phyloP scores from a whole-genome alignment of 192 early-diverging fungal species.

The Phlyctochytrium bullatum region DNA sequence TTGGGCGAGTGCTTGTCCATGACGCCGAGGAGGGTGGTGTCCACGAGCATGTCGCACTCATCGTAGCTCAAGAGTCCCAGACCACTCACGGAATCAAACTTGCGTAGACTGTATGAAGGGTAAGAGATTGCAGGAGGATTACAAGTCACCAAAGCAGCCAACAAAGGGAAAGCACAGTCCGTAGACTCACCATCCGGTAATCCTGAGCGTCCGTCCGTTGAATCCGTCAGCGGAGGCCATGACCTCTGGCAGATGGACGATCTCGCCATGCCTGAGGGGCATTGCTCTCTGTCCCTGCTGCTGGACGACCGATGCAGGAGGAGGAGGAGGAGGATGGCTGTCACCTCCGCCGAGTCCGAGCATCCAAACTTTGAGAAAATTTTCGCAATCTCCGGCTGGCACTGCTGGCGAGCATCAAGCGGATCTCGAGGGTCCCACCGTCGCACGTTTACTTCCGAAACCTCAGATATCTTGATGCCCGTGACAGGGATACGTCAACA shows the following conservation, averaged over 20 bases:
- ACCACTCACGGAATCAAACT: background rate
- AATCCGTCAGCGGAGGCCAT: background rate
- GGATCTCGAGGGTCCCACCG: too few species aligned
- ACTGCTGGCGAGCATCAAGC: too few species aligned
- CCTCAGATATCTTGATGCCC: too few species aligned
- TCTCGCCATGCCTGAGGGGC: too few species aligned
- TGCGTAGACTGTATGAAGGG: background rate
- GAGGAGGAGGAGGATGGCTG: too few species aligned
- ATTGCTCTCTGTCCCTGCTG: too few species aligned
- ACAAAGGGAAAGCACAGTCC: background rate
- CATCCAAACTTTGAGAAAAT: too few species aligned
- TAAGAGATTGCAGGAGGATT: background rate
- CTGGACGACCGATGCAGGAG: too few species aligned
- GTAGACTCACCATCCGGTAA: background rate
- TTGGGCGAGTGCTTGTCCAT: slow-evolving; percentile 26
- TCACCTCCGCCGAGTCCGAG: too few species aligned
- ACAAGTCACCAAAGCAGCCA: background rate
- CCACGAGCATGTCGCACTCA: slow-evolving; percentile 17
- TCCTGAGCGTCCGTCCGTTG: background rate
- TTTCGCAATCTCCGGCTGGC: too few species aligned
- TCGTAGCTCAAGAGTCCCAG: background rate
- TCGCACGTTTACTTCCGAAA: too few species aligned
- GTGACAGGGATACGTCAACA: too few species aligned
- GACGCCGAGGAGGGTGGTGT: slow-evolving; percentile 30
- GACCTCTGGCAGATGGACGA: background rate